phyloP scores from a whole-genome alignment of 441 rosid species.

The Corymbia citriodora region DNA sequence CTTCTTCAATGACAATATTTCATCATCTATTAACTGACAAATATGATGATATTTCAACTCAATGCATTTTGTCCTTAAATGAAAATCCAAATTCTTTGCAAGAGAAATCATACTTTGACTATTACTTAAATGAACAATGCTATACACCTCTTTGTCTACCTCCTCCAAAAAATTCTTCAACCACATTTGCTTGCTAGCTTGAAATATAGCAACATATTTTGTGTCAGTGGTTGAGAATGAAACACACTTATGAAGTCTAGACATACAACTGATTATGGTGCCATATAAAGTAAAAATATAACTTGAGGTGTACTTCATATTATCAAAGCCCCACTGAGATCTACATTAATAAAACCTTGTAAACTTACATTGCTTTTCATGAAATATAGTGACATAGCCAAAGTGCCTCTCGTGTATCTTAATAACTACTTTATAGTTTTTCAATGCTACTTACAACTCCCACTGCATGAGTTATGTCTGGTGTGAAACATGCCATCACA shows the following conservation, averaged over 20 bases:
- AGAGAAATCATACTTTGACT: too few species aligned
- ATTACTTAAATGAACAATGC: not conserved
- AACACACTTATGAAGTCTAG: not conserved
- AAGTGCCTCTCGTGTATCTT: fast-evolving
- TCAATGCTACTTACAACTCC: not conserved
- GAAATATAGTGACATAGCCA: fast-evolving
- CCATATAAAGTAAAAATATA: not conserved
- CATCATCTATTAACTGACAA: not conserved
- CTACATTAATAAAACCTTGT: not conserved
- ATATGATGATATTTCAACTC: not conserved
- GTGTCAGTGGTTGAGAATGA: not conserved
- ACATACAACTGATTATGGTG: not conserved
- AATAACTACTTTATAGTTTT: not conserved
- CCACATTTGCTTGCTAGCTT: not conserved
- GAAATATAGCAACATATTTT: not conserved
- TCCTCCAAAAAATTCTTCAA: not conserved
- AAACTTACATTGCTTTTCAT: not conserved
- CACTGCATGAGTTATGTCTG: not conserved
- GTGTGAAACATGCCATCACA: not conserved
- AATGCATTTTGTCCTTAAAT: not conserved
- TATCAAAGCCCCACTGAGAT: not conserved
- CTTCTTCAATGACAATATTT: not conserved
- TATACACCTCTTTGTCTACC: conserved; percentile 38
- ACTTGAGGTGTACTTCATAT: not conserved
- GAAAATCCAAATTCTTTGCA: too few species aligned